These are phyloP conservation scores for Neocucurbitaria cava DNA, from an alignment of 2,329 filamentous ascomycete genomes.

Conservation along the genomic window DNA sequence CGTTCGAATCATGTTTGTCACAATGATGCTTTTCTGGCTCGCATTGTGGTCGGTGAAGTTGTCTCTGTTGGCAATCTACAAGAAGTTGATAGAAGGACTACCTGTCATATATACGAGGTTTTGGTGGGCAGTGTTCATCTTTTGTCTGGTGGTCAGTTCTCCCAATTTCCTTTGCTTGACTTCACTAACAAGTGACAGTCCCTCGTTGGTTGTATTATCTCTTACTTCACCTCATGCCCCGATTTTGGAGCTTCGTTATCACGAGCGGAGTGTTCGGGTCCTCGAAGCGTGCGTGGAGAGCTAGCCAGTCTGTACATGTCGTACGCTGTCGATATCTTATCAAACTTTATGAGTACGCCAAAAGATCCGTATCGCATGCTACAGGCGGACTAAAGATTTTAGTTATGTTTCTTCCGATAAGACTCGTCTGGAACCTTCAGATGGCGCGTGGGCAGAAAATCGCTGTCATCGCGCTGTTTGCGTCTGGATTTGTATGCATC, in stretches of 20 bases:
- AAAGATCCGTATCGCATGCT: background rate
- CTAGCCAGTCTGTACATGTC: constrained; percentile 43
- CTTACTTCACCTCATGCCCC: constrained; percentile 26
- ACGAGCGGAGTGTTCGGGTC: constrained; percentile 29
- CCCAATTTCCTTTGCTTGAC: background rate
- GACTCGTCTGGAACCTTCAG: constrained; percentile 47
- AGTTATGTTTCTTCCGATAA: constrained; percentile 49
- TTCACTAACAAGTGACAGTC: constrained; percentile 25
- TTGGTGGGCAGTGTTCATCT: constrained; percentile 46
- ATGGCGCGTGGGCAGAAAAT: constrained; percentile 43
- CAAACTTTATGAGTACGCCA: constrained; percentile 43
- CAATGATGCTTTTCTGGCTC: constrained; percentile 47
- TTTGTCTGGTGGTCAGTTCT: constrained; percentile 41
- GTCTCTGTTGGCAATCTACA: constrained; percentile 49
- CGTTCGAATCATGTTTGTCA: constrained; percentile 48
- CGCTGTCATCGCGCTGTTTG: constrained; percentile 38
- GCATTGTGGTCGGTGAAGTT: constrained; percentile 51
- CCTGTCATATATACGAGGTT: constrained; percentile 34
- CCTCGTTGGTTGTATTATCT: constrained; percentile 45
- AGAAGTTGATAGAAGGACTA: constrained; percentile 42
- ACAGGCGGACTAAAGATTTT: background rate
- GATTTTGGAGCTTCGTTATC: constrained; percentile 46
- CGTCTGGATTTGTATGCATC: constrained; percentile 32
- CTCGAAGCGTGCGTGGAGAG: constrained; percentile 35
- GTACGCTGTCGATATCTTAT: constrained; percentile 43